These are phyloP conservation scores for Annulohypoxylon bovei DNA, from an alignment of 495 filamentous ascomycete genomes.

Conservation along the genomic window DNA sequence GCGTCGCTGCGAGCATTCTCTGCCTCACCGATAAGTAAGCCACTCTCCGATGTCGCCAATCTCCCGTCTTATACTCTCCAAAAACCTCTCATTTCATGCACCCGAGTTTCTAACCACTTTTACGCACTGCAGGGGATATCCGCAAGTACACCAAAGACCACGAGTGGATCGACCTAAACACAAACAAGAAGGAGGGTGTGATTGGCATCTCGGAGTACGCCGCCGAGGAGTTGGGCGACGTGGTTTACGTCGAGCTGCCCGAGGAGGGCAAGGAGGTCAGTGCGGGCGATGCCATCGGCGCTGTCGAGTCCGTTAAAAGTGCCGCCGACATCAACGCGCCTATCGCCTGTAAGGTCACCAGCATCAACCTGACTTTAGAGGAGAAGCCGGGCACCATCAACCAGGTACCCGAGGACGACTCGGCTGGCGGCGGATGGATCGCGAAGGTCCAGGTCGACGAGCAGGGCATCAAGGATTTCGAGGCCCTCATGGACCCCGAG, in stretches of 20 bases:
- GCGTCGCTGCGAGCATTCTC: conserved; percentile 54
- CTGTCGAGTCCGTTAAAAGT: conserved; percentile 97
- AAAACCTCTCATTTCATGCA: neutral
- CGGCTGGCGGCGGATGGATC: conserved; percentile 89
- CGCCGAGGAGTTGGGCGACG: conserved; percentile 88
- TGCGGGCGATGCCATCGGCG: conserved; percentile 83
- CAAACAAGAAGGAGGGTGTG: conserved; percentile 73
- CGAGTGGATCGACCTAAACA: conserved; percentile 93
- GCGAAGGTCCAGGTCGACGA: conserved; percentile 82
- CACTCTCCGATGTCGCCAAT: conserved; percentile 45
- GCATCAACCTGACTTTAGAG: conserved; percentile 75
- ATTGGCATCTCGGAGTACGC: conserved; percentile 93
- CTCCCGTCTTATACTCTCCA: neutral
- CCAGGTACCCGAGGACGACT: conserved; percentile 73
- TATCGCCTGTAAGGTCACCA: conserved; percentile 76
- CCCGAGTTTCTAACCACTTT: neutral
- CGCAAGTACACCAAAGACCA: conserved; percentile 97
- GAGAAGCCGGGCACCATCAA: conserved; percentile 90
- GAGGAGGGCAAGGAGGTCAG: conserved; percentile 67
- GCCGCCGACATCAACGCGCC: conserved; percentile 96
- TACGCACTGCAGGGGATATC: conserved; percentile 55
- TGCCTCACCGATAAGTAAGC: conserved; percentile 55
- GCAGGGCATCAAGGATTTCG: conserved; percentile 69
- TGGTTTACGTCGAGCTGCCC: conserved; percentile 96
- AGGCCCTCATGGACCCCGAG: conserved; percentile 74